These are phyloP conservation scores for Barnettozyma siamensis DNA, from an alignment of 805 yeast genomes.

Conservation along the genomic window DNA sequence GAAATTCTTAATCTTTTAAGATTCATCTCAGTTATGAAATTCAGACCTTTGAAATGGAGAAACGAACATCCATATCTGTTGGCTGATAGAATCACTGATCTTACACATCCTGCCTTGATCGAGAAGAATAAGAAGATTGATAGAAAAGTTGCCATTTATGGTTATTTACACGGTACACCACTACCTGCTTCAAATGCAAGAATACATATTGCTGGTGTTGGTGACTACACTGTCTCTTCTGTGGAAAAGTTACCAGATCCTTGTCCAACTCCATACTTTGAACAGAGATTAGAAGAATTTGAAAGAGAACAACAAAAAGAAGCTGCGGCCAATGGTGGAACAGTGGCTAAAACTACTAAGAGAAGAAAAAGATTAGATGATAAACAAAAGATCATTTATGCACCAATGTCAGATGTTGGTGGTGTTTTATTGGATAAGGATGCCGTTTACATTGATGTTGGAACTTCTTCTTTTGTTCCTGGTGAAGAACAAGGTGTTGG, in stretches of 20 bases:
- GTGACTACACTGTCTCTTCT: constrained; percentile 71
- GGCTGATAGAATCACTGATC: constrained; percentile 87
- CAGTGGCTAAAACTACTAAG: constrained; percentile 55
- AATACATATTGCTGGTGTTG: constrained; percentile 93
- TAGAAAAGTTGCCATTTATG: constrained; percentile 86
- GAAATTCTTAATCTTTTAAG: constrained; percentile 88
- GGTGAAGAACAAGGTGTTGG: constrained; percentile 78
- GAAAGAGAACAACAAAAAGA: constrained; percentile 68
- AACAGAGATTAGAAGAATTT: constrained; percentile 75
- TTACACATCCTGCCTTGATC: constrained; percentile 85
- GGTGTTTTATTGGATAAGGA: constrained; percentile 96
- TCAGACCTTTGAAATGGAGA: constrained; percentile 98
- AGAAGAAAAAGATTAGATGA: constrained; percentile 92
- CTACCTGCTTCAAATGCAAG: constrained; percentile 60
- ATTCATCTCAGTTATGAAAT: constrained; percentile 94
- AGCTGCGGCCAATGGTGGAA: constrained; percentile 57
- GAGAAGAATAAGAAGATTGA: constrained; percentile 79
- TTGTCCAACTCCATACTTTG: constrained; percentile 94
- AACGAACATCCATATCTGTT: constrained; percentile 94
- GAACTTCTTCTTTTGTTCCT: constrained; percentile 48
- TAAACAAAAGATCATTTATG: constrained; percentile 88
- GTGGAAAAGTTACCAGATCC: constrained; percentile 96
- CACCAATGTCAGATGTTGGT: constrained; percentile 99
- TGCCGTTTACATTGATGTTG: constrained; percentile 83
- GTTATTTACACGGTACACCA: constrained; percentile 93